Evolutionary conservation across 2,329 filamentous ascomycete genomes (phyloP).

Genomic region (Cercospora beticola): DNA sequence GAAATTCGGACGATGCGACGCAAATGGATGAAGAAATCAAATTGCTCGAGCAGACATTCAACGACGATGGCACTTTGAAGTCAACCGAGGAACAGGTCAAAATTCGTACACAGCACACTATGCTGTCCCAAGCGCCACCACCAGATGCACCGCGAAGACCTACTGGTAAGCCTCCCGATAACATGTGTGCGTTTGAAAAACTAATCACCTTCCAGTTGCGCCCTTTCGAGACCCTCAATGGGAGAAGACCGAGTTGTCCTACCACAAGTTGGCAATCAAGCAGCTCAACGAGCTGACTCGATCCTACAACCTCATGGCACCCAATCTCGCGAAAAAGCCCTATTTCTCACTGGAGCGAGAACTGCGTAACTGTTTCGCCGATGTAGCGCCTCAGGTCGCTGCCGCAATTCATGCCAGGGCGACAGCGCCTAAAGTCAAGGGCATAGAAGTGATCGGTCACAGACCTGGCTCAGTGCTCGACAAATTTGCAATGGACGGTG

Average conservation of each 20-base stretch:
- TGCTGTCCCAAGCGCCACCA: slow-evolving; percentile 19
- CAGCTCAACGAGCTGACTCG: slow-evolving; percentile 78
- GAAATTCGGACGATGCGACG: slow-evolving; percentile 14
- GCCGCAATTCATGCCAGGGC: slow-evolving; percentile 71
- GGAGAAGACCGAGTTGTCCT: slow-evolving; percentile 69
- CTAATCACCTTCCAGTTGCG: slow-evolving; percentile 22
- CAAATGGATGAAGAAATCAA: slow-evolving; percentile 36
- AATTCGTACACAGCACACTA: slow-evolving; percentile 17
- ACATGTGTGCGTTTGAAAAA: not conserved
- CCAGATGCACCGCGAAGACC: slow-evolving; percentile 27
- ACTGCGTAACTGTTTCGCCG: slow-evolving; percentile 75
- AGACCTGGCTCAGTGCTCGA: slow-evolving; percentile 59
- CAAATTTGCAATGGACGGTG: slow-evolving; percentile 55
- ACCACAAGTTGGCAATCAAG: slow-evolving; percentile 72
- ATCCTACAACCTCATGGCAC: slow-evolving; percentile 93
- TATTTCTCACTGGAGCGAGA: slow-evolving; percentile 85
- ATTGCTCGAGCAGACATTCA: slow-evolving; percentile 39
- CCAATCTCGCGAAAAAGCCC: slow-evolving; percentile 86
- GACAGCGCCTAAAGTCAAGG: slow-evolving; percentile 44
- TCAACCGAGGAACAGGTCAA: slow-evolving; percentile 25
- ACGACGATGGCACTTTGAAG: slow-evolving; percentile 32
- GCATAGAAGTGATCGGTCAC: slow-evolving; percentile 44
- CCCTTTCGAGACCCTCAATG: slow-evolving; percentile 77
- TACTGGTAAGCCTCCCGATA: slow-evolving; percentile 6
- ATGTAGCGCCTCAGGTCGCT: slow-evolving; percentile 76